These are phyloP conservation scores for Phaeosphaeria sp. DNA, from an alignment of 2,329 filamentous ascomycete genomes.

Conservation along the genomic window DNA sequence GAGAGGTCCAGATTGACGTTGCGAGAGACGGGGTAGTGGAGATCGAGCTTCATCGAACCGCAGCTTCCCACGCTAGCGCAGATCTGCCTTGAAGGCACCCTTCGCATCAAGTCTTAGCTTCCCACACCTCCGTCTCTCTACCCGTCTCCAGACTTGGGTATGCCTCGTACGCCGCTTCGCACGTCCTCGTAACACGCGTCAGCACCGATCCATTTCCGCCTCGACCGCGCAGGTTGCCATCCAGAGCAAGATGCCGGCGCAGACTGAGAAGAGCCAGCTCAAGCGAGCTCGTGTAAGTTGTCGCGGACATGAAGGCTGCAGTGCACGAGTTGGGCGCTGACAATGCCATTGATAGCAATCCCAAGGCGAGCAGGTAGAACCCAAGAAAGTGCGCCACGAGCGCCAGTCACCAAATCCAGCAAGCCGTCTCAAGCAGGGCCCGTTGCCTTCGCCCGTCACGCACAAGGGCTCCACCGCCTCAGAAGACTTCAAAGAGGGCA, in stretches of 20 bases:
- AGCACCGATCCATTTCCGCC: slow-evolving; percentile 27
- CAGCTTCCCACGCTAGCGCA: neutral
- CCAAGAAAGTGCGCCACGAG: slow-evolving; percentile 85
- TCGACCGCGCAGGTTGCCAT: slow-evolving; percentile 15
- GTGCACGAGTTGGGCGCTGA: slow-evolving; percentile 15
- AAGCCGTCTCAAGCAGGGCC: slow-evolving; percentile 59
- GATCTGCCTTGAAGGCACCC: slow-evolving; percentile 17
- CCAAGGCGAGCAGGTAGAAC: slow-evolving; percentile 67
- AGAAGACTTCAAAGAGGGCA: slow-evolving; percentile 69
- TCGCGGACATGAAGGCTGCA: neutral
- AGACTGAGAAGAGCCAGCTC: slow-evolving; percentile 77
- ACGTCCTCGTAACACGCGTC: slow-evolving; percentile 24
- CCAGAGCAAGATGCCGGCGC: slow-evolving; percentile 60
- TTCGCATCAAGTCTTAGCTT: slow-evolving; percentile 22
- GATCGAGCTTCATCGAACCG: slow-evolving; percentile 1
- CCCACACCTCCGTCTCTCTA: slow-evolving; percentile 15
- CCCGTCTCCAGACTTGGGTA: slow-evolving; percentile 17
- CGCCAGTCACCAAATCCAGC: slow-evolving; percentile 58
- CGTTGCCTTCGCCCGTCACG: slow-evolving; percentile 83
- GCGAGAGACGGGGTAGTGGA: neutral
- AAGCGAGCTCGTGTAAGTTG: slow-evolving; percentile 77
- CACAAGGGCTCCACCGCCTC: slow-evolving; percentile 69
- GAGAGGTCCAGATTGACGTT: neutral
- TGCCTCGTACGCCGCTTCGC: slow-evolving; percentile 28
- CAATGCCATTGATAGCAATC: slow-evolving; percentile 62